These are phyloP conservation scores for Lachancea quebecensis DNA, from an alignment of 805 yeast species.

Conservation along the genomic window DNA sequence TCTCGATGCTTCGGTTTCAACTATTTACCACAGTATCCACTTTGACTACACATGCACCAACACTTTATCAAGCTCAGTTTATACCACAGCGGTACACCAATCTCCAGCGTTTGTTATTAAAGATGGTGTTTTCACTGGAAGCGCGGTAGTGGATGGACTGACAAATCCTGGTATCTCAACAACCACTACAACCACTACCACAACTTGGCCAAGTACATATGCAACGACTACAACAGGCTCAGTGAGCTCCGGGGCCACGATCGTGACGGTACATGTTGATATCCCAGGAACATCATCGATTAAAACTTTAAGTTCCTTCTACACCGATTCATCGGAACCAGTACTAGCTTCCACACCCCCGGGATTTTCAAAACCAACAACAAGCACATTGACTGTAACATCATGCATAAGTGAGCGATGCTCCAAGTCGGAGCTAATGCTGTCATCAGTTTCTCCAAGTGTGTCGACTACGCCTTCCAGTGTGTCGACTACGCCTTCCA, in stretches of 20 bases:
- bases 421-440: no score
- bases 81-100: slow-evolving; percentile 10
- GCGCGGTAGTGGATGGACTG: neutral
- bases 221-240: slow-evolving; percentile 4
- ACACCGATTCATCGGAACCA: neutral
- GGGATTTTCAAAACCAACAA: neutral
- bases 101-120: slow-evolving; percentile 9
- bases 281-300: neutral
- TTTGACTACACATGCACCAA: slow-evolving; percentile 24
- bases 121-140: slow-evolving; percentile 9
- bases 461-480: no score
- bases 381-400: no score
- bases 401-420: no score
- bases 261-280: slow-evolving; percentile 1
- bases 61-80: slow-evolving; percentile 22
- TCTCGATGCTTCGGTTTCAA: slow-evolving; percentile 16
- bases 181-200: slow-evolving; percentile 5
- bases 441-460: no score
- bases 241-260: slow-evolving; percentile 4
- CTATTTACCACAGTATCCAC: slow-evolving; percentile 17
- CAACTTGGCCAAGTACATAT: slow-evolving; percentile 1
- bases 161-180: slow-evolving; percentile 1
- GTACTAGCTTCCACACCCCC: neutral
- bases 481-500: no score
- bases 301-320: neutral